Percentiles rank a stretch among this genome's conserved stretches.
These are phyloP conservation scores for Marsdenia floribunda DNA, from an alignment of 257 asterid species.

Conservation along the genomic window DNA sequence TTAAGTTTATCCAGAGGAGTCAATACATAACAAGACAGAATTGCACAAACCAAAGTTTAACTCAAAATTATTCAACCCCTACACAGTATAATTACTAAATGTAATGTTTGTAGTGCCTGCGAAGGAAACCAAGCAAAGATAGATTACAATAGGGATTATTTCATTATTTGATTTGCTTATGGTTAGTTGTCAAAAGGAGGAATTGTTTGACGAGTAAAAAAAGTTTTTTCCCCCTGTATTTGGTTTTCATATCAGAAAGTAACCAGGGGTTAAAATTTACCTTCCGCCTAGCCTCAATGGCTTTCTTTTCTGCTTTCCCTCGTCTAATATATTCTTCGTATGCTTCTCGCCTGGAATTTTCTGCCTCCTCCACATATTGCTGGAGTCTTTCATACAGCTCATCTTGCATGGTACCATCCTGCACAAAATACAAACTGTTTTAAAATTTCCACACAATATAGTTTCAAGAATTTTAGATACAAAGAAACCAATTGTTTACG, in stretches of 20 bases:
- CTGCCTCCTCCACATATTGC: constrained; percentile 62
- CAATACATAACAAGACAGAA: not conserved
- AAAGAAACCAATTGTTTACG: not conserved
- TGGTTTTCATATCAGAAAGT: not conserved
- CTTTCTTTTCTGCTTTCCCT: constrained; percentile 71
- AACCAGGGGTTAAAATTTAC: constrained; percentile 31
- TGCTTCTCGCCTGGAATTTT: constrained; percentile 64
- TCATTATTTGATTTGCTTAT: not conserved
- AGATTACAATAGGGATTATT: not conserved
- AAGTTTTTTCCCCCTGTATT: not conserved
- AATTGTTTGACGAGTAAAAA: not conserved
- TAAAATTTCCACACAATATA: not conserved
- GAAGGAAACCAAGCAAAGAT: not conserved
- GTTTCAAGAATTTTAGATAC: not conserved
- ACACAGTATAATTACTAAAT: too few species aligned
- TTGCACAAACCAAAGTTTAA: not conserved
- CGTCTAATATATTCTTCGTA: constrained; percentile 61
- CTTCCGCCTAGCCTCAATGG: constrained; percentile 34
- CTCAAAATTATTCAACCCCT: not conserved
- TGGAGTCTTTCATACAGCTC: constrained; percentile 57
- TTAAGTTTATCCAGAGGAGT: not conserved
- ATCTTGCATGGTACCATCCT: constrained; percentile 48
- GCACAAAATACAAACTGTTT: constrained; percentile 16
- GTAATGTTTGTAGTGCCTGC: not conserved
- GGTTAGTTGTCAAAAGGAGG: not conserved